Evolutionary conservation across 2,329 filamentous ascomycete genomes (phyloP).

Genomic region (Botrytis deweyae): DNA sequence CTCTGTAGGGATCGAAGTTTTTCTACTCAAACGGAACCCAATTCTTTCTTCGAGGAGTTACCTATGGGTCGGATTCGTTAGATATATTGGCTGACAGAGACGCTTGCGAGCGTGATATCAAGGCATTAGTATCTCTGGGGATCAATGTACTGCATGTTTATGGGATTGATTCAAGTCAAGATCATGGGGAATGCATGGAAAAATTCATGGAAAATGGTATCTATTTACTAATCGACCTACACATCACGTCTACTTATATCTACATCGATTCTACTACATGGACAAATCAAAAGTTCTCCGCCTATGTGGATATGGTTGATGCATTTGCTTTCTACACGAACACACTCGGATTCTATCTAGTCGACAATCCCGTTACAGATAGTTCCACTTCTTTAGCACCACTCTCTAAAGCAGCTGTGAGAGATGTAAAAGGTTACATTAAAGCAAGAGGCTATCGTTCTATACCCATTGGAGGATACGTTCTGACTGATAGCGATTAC

Average conservation of each 20-base stretch:
- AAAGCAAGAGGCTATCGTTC: not conserved
- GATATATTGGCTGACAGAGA: not conserved
- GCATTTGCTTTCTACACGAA: not conserved
- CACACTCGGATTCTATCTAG: not conserved
- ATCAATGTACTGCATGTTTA: not conserved
- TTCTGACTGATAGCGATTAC: not conserved
- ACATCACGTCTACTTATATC: not conserved
- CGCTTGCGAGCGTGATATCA: not conserved
- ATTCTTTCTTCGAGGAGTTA: not conserved
- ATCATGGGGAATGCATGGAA: not conserved
- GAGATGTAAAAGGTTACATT: not conserved
- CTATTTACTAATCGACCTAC: not conserved
- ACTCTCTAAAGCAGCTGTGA: not conserved
- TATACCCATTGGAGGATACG: not conserved
- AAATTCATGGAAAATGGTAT: not conserved
- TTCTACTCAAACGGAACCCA: not conserved
- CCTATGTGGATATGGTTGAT: not conserved
- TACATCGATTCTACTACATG: not conserved
- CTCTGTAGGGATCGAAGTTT: not conserved
- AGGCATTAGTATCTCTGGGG: not conserved
- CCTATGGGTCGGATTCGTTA: not conserved
- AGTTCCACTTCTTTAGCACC: not conserved
- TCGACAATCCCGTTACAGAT: not conserved
- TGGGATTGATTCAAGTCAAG: not conserved
- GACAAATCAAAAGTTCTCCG: not conserved